Conservation (phyloP, 768 basidiomycete genomes). For the Leccinum subgranulosum region DNA sequence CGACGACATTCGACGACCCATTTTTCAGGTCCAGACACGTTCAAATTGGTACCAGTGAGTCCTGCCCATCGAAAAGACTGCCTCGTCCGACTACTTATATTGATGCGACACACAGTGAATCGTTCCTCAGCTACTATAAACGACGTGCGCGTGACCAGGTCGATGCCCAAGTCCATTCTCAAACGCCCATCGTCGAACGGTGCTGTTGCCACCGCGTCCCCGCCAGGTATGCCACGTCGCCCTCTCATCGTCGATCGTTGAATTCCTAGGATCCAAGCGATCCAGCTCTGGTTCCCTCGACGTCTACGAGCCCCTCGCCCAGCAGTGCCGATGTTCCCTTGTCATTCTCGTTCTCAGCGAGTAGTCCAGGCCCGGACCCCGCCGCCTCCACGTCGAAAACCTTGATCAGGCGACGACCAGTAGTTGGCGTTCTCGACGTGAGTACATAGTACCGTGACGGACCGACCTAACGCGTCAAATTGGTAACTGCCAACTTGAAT, state of each 20-base stretch:
- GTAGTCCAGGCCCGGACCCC: not conserved
- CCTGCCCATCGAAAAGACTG: not conserved
- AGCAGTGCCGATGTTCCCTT: not conserved
- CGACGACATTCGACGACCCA: not conserved
- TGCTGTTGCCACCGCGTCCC: not conserved
- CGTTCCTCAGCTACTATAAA: not conserved
- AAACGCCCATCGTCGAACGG: not conserved
- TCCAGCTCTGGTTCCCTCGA: not conserved
- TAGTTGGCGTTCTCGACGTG: not conserved
- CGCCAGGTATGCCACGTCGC: slow-evolving; percentile 9
- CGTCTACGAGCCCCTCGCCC: not conserved
- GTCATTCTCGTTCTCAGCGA: not conserved
- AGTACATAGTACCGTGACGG: not conserved
- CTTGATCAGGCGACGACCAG: not conserved
- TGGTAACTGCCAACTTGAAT: not conserved
- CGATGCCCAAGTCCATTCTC: slow-evolving; percentile 1
- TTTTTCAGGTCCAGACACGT: not conserved
- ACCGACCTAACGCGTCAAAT: not conserved
- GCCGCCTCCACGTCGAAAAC: not conserved
- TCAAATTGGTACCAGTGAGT: slow-evolving; percentile 1
- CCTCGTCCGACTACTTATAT: not conserved
- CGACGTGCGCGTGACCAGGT: not conserved
- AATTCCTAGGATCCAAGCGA: not conserved
- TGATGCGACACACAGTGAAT: not conserved
- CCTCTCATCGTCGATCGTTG: not conserved